Evolutionary conservation across 495 filamentous ascomycete species (phyloP).

Genomic region (Penicillium riverlandense): DNA sequence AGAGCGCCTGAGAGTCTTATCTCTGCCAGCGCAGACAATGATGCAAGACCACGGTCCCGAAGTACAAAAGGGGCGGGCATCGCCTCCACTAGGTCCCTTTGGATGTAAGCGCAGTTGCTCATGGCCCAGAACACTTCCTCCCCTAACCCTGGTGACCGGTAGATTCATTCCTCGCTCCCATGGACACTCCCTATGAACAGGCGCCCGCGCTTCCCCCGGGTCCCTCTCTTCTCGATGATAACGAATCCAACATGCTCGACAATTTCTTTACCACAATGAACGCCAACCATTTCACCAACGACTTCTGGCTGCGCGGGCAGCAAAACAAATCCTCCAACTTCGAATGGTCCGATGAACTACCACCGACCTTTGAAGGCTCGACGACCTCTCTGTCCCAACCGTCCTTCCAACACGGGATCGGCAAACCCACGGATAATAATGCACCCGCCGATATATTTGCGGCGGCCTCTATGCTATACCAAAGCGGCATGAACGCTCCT

Average conservation of each 20-base stretch:
- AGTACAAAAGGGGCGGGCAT: constrained; percentile 21
- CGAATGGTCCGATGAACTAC: constrained; percentile 49
- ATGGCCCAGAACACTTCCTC: neutral
- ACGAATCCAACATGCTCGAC: constrained; percentile 53
- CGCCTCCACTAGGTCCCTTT: constrained; percentile 43
- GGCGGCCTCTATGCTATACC: constrained; percentile 41
- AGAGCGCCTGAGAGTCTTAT: too few species aligned
- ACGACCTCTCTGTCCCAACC: constrained; percentile 54
- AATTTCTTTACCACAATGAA: constrained; percentile 56
- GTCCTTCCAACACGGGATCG: constrained; percentile 18
- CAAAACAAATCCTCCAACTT: constrained; percentile 41
- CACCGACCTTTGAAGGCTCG: constrained; percentile 53
- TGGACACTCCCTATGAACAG: constrained; percentile 48
- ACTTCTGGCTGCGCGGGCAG: constrained; percentile 36
- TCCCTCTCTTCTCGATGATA: constrained; percentile 52
- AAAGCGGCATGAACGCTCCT: constrained; percentile 23
- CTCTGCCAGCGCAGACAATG: neutral
- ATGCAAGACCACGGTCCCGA: constrained; percentile 30
- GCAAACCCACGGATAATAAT: constrained; percentile 7
- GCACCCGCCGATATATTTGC: constrained; percentile 39
- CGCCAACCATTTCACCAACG: constrained; percentile 44
- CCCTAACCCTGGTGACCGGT: constrained; percentile 8
- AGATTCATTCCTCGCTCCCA: constrained; percentile 42
- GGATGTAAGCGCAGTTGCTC: constrained; percentile 45
- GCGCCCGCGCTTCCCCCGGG: constrained; percentile 52